Conservation (phyloP, 2,329 filamentous ascomycete species). For the Colletotrichum sp. region DNA sequence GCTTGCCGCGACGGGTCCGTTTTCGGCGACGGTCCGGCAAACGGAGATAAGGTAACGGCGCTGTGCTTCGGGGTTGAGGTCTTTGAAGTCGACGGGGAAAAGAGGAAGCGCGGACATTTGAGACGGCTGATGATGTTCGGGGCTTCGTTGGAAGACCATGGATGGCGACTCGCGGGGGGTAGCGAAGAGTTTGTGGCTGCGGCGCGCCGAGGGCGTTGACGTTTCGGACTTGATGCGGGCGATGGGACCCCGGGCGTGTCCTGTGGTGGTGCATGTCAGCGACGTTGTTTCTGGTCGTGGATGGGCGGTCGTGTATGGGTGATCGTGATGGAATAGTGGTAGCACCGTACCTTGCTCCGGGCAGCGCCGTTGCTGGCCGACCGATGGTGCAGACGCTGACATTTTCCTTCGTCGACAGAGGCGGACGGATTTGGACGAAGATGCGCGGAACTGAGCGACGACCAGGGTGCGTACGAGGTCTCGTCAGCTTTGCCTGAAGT, state of each 20-base stretch:
- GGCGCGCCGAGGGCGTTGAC: not conserved
- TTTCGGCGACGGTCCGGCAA: not conserved
- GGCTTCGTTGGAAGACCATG: not conserved
- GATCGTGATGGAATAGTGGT: not conserved
- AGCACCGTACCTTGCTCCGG: not conserved
- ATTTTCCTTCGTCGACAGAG: not conserved
- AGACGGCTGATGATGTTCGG: not conserved
- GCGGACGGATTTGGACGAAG: not conserved
- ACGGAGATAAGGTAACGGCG: not conserved
- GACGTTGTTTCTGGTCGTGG: not conserved
- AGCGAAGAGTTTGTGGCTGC: not conserved
- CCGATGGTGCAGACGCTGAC: not conserved
- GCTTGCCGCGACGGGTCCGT: not conserved
- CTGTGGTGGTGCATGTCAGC: not conserved
- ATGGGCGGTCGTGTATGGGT: not conserved
- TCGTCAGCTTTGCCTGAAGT: not conserved
- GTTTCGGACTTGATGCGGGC: not conserved
- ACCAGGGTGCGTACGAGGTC: not conserved
- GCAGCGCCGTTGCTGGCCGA: not conserved
- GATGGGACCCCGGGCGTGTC: not conserved
- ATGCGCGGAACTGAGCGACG: rapidly evolving
- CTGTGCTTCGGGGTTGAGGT: not conserved
- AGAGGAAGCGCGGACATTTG: not conserved
- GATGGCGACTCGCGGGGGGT: not conserved
- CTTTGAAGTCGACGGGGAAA: not conserved